These are phyloP conservation scores for Hypomyces perniciosus DNA, from an alignment of 2,329 filamentous ascomycete species.

Conservation along the genomic window DNA sequence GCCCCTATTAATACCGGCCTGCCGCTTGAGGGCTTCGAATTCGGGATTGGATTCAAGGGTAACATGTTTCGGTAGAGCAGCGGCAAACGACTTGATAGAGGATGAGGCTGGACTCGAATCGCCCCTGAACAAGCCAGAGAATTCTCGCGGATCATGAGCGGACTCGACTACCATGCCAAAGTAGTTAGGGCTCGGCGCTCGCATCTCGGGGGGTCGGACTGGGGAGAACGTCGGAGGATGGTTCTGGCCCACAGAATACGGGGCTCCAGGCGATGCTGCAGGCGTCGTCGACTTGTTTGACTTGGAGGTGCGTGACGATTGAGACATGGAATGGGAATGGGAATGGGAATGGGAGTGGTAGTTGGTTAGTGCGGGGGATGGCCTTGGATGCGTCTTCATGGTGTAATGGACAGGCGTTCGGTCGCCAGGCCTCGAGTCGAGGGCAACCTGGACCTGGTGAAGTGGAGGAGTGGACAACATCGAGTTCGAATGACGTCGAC, in stretches of 20 bases:
- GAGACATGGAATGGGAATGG: conserved; percentile 33
- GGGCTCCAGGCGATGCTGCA: conserved; percentile 43
- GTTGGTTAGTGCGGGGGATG: conserved; percentile 29
- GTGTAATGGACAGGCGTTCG: conserved; percentile 35
- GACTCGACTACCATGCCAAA: conserved; percentile 70
- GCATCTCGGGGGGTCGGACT: conserved; percentile 29
- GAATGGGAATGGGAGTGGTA: conserved; percentile 27
- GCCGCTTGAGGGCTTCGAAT: conserved; percentile 72
- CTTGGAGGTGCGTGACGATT: conserved; percentile 34
- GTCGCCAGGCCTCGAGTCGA: conserved; percentile 30
- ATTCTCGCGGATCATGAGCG: conserved; percentile 55
- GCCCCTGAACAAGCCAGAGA: conserved; percentile 58
- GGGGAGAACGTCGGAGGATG: conserved; percentile 48
- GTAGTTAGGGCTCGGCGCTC: conserved; percentile 72
- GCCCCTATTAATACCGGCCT: conserved; percentile 59
- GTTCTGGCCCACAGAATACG: conserved; percentile 50
- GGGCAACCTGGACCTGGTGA: conserved; percentile 20
- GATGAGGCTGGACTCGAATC: conserved; percentile 72
- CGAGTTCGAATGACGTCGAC: conserved; percentile 2
- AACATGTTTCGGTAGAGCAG: conserved; percentile 61
- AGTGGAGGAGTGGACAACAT: conserved; percentile 10
- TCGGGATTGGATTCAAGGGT: conserved; percentile 71
- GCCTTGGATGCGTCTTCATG: conserved; percentile 41
- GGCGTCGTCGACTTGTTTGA: conserved; percentile 45
- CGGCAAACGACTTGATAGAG: conserved; percentile 63